phyloP scores from a whole-genome alignment of 257 asterid genomes.

The Pogostemon cablin region DNA sequence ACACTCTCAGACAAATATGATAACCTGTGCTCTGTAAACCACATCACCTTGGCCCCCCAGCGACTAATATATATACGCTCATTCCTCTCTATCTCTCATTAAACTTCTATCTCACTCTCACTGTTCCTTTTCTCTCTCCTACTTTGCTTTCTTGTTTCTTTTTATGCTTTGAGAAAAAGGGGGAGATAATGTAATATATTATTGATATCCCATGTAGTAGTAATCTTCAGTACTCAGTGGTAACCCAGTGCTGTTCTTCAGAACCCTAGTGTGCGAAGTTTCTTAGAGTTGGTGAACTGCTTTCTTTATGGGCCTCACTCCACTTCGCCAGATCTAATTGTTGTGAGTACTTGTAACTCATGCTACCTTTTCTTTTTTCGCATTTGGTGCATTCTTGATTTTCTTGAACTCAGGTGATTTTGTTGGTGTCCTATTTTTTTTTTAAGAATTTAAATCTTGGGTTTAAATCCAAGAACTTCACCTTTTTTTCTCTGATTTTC shows the following conservation, averaged over 20 bases:
- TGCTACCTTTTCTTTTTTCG: conserved; percentile 3
- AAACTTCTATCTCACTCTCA: conserved; percentile 24
- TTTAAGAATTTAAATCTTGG: conserved; percentile 3
- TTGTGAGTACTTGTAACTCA: conserved; percentile 25
- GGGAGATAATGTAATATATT: conserved; percentile 14
- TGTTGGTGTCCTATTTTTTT: conserved; percentile 15
- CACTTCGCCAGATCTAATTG: conserved; percentile 50
- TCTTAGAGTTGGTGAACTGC: conserved; percentile 41
- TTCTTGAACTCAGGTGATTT: background rate
- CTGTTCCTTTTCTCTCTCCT: conserved; percentile 28
- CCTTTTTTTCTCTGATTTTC: background rate
- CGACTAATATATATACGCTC: conserved; percentile 14
- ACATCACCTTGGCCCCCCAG: conserved; percentile 40
- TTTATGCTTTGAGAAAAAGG: conserved; percentile 40
- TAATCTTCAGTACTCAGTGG: conserved; percentile 25
- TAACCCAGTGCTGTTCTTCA: conserved; percentile 17
- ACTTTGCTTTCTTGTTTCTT: conserved; percentile 27
- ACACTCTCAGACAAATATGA: conserved; percentile 28
- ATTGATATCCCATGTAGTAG: conserved; percentile 19
- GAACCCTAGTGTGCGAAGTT: conserved; percentile 44
- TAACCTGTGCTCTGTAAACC: conserved; percentile 37
- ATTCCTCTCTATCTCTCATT: conserved; percentile 11
- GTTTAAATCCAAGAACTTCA: background rate
- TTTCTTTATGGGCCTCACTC: conserved; percentile 43
- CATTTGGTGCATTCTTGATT: background rate